A percentile compares a stretch with the other conserved stretches of the same genome.
phyloP scores from a whole-genome alignment of 805 yeast species.

The Monosporozyma siamensis region DNA sequence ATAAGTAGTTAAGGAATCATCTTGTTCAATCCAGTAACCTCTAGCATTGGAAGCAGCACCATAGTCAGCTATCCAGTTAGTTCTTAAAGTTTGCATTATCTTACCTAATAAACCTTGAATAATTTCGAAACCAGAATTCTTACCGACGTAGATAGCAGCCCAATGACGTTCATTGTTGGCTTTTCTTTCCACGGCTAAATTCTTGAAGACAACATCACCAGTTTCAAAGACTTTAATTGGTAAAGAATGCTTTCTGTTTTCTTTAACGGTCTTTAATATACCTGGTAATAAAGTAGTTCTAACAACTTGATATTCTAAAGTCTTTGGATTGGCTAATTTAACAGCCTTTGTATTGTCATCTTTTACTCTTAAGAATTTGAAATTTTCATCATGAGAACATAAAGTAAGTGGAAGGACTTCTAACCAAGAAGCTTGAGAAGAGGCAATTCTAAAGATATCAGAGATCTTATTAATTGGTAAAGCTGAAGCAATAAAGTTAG shows the following conservation, averaged over 20 bases:
- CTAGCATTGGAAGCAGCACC: conserved; percentile 42
- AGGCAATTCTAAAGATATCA: conserved; percentile 82
- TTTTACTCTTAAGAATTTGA: conserved; percentile 62
- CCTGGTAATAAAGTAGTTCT: conserved; percentile 94
- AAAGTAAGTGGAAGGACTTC: conserved; percentile 94
- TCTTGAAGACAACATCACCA: conserved; percentile 89
- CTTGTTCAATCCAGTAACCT: conserved; percentile 83
- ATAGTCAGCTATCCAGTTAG: conserved; percentile 61
- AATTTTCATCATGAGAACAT: conserved; percentile 95
- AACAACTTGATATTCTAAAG: conserved; percentile 93
- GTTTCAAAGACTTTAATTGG: conserved; percentile 93
- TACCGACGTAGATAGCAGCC: conserved; percentile 91
- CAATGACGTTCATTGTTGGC: conserved; percentile 90
- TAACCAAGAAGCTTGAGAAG: conserved; percentile 90
- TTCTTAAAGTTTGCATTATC: conserved; percentile 91
- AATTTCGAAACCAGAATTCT: conserved; percentile 87
- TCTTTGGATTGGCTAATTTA: conserved; percentile 90
- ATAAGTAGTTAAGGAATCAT: conserved; percentile 55
- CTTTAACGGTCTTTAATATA: conserved; percentile 85
- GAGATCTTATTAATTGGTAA: conserved; percentile 84
- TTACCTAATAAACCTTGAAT: conserved; percentile 93
- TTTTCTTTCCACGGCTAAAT: conserved; percentile 70
- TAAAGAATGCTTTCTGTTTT: conserved; percentile 89
- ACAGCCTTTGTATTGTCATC: conserved; percentile 80
- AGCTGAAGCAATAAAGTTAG: conserved; percentile 74